Evolutionary conservation across 768 basidiomycete genomes (phyloP), one percentile per base, ranked within the genome.

Genomic region (Lyophyllum atratum): DNA sequence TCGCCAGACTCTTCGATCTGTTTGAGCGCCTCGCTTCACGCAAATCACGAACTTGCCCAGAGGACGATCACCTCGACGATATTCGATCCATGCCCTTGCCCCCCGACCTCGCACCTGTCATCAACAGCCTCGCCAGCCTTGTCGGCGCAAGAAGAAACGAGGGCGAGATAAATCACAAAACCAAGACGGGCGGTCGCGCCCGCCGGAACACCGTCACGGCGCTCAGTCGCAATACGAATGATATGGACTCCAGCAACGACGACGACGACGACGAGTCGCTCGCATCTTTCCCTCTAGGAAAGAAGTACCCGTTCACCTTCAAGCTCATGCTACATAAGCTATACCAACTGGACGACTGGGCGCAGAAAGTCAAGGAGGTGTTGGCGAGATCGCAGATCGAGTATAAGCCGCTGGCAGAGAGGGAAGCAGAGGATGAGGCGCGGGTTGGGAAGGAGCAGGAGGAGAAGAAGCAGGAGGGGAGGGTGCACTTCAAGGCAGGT

Each of bases 301-400:
- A 70, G 59, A 70, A 72, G 49, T 84, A 81, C 62, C 76, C 76
- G 17, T 88, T 88, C 71, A 86, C 82, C 31, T 88, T 87, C 76
- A 83, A 80, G 63, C 74, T 84, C 63, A 87, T 86, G 84, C 67
- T 87, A 55, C 84, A 88, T 72, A 82, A 85, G 66, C 73, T 87
- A 11, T 88, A 88, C 68, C 75, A 80, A 52, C 69, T 81, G 52
- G 81, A 83, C 21, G 85, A 86, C 52, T 88, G 85, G 83, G 76
- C 71, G 1, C 72, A 74, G 60, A 84, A 81, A 66, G 80, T 86
- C 51, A 80, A 79, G 65, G 76, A 76, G 22, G 76, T 80, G 21
- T 64, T 86, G 65, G 78, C 82, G 64, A 72, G 68, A 53, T 86
- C 85, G 42, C 78, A 80, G 68, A 76, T 72, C 37, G 79, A 81